Evolutionary conservation across 306 rosid species (phyloP).

Genomic region (Castanospermum australe): DNA sequence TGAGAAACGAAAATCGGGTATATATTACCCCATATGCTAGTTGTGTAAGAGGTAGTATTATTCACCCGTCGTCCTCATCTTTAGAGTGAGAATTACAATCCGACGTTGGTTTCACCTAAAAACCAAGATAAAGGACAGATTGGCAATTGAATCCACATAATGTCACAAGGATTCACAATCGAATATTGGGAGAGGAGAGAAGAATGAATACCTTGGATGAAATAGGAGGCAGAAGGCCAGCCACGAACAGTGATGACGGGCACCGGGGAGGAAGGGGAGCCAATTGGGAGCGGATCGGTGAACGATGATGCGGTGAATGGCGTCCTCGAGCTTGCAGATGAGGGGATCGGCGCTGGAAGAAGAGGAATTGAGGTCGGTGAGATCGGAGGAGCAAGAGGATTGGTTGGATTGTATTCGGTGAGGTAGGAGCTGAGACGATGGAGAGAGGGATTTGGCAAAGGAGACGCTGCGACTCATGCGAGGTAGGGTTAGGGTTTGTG

Average conservation of each 20-base stretch:
- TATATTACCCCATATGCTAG: slow-evolving; percentile 3
- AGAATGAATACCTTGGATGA: slow-evolving; percentile 41
- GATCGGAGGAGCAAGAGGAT: slow-evolving; percentile 35
- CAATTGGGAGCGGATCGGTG: slow-evolving; percentile 67
- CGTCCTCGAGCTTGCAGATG: slow-evolving; percentile 62
- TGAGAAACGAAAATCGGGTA: neutral
- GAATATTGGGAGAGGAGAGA: neutral
- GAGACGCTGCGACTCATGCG: slow-evolving; percentile 6
- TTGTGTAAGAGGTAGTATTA: neutral
- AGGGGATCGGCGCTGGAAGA: slow-evolving; percentile 49
- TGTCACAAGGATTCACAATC: too few species aligned
- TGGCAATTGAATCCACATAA: neutral
- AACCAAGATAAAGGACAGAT: neutral
- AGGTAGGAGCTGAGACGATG: slow-evolving; percentile 26
- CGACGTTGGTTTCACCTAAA: slow-evolving; percentile 26
- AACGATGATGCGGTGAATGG: slow-evolving; percentile 61
- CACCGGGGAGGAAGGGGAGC: slow-evolving; percentile 60
- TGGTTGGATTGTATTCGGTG: slow-evolving; percentile 49
- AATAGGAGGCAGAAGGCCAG: slow-evolving; percentile 61
- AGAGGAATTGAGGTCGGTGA: slow-evolving; percentile 24
- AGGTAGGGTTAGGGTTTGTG: slow-evolving; percentile 35
- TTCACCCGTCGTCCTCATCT: slow-evolving; percentile 53
- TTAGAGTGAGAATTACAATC: slow-evolving; percentile 25
- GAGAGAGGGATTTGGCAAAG: neutral
- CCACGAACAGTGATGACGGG: too few species aligned